Conservation (phyloP, 2,329 filamentous ascomycete genomes). For the Diaporthe amygdali region DNA sequence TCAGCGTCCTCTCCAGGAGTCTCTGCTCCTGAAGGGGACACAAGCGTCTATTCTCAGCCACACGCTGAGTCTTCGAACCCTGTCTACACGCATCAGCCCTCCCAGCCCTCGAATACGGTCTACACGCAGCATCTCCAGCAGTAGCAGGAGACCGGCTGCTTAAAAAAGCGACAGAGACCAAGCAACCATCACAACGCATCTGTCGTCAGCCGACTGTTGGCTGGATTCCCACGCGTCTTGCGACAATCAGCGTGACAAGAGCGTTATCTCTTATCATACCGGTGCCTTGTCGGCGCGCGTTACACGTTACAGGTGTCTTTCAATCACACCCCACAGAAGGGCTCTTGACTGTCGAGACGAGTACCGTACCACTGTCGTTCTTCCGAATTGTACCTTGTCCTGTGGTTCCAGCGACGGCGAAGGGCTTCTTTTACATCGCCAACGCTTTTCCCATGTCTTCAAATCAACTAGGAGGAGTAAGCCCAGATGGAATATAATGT, state of each 20-base stretch:
- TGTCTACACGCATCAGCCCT: constrained; percentile 21
- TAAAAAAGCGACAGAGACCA: neutral
- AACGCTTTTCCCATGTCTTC: neutral
- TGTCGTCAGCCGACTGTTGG: neutral
- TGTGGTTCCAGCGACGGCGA: constrained; percentile 1
- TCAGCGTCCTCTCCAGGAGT: constrained; percentile 57
- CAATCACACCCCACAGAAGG: neutral
- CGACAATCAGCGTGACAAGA: neutral
- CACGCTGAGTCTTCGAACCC: constrained; percentile 28
- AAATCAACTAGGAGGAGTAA: constrained; percentile 12
- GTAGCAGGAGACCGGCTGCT: constrained; percentile 25
- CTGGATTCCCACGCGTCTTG: neutral
- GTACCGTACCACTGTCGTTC: neutral
- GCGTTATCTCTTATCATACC: neutral
- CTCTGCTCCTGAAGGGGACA: constrained; percentile 53
- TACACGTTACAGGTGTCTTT: neutral
- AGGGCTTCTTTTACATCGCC: constrained; percentile 12
- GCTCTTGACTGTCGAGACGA: neutral
- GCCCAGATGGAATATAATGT: constrained; percentile 24
- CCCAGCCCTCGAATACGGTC: constrained; percentile 32
- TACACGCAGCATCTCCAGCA: constrained; percentile 44
- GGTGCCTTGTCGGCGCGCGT: neutral
- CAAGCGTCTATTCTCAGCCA: constrained; percentile 43
- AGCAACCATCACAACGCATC: neutral
- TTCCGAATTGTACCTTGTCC: neutral